Evolutionary conservation across 1,284 basidiomycete species (phyloP).

Genomic region (Ganoderma resinaceum): DNA sequence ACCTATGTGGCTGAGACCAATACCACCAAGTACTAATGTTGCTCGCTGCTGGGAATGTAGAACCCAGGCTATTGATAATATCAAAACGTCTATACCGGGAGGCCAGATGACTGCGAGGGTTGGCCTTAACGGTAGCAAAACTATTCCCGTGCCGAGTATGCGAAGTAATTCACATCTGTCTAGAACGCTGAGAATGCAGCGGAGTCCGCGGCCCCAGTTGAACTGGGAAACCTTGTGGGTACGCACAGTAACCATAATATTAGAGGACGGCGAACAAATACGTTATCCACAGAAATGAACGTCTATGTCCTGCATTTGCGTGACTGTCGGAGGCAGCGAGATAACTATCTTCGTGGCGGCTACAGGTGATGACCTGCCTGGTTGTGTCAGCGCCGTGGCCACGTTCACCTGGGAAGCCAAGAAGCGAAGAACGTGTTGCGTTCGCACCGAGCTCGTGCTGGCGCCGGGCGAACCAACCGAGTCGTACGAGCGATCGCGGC

Average conservation of each 20-base stretch:
- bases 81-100: background rate
- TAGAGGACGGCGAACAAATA: too few species aligned
- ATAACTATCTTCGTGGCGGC: background rate
- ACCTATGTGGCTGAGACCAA: background rate
- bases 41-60: background rate
- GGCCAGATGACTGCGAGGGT: background rate
- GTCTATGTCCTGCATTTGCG: background rate
- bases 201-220: background rate
- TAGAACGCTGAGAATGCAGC: background rate
- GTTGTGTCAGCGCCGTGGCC: background rate
- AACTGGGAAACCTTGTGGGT: background rate
- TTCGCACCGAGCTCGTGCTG: background rate
- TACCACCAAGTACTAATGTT: background rate
- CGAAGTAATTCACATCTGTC: background rate
- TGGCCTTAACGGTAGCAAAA: background rate
- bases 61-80: background rate
- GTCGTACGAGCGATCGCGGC: slow-evolving; percentile 9
- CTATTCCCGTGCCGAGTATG: background rate
- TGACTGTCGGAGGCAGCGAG: background rate
- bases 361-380: background rate
- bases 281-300: too few species aligned
- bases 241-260: background rate
- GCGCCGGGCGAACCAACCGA: background rate
- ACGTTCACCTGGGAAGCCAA: background rate
- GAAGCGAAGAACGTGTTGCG: background rate